Evolutionary conservation across 192 early-diverging fungal genomes (phyloP).

Genomic region (Backusella australiensis): DNA sequence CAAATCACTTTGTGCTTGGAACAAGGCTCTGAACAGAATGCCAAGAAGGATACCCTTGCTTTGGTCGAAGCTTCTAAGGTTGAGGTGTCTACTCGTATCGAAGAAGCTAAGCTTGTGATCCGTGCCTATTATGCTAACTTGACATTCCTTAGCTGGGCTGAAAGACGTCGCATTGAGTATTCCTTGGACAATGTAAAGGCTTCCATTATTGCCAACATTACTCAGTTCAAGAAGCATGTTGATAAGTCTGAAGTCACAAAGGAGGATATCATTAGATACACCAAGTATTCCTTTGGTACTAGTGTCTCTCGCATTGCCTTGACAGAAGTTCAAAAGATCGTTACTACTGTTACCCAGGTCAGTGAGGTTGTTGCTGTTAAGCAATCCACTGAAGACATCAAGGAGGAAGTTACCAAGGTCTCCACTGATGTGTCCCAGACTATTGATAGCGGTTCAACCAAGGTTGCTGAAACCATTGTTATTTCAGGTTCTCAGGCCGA

Average conservation of each 20-base stretch:
- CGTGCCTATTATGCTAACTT: slow-evolving; percentile 24
- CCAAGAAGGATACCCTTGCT: neutral
- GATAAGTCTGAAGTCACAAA: neutral
- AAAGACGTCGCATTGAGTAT: slow-evolving; percentile 18
- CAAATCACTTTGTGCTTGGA: slow-evolving; percentile 11
- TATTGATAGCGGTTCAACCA: neutral
- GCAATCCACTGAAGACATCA: neutral
- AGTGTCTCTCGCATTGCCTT: neutral
- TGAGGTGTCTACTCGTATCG: slow-evolving; percentile 3
- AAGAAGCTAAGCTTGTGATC: slow-evolving; percentile 13
- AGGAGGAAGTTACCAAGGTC: neutral
- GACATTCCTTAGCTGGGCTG: slow-evolving; percentile 18
- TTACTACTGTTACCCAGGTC: neutral
- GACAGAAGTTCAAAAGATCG: slow-evolving; percentile 7
- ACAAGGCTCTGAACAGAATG: neutral
- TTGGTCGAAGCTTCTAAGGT: slow-evolving; percentile 13
- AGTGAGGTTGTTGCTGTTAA: neutral
- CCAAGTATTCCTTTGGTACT: slow-evolving; percentile 13
- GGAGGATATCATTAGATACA: slow-evolving; percentile 8
- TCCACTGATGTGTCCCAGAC: neutral
- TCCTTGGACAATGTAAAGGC: slow-evolving; percentile 14
- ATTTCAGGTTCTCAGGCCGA: neutral
- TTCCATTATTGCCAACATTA: slow-evolving; percentile 16
- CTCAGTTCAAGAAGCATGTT: slow-evolving; percentile 7
- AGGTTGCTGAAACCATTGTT: neutral